A percentile compares a stretch with the other conserved stretches of the same genome.
Evolutionary conservation across 2,329 filamentous ascomycete genomes (phyloP).

Genomic region (Trichoderma sp.): DNA sequence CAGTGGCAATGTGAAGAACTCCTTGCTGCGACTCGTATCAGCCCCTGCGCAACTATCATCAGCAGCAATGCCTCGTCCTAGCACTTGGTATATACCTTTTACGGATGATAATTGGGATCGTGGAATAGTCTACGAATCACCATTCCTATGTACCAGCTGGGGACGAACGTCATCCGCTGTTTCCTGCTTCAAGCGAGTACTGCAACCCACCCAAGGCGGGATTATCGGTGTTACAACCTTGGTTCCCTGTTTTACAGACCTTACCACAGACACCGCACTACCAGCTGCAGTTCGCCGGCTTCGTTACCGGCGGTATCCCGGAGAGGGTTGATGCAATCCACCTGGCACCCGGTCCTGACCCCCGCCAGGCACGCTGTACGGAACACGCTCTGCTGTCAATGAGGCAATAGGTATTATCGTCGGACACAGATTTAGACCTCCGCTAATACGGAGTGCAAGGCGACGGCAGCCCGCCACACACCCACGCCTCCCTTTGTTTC

Average conservation of each 20-base stretch:
- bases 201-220: background rate
- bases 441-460: background rate
- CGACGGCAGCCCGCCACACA: background rate
- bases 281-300: background rate
- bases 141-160: too few relatives aligned
- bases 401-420: too few relatives aligned
- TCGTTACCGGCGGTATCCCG: background rate
- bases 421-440: too few relatives aligned
- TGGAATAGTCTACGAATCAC: background rate
- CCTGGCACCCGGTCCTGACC: background rate
- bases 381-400: too few relatives aligned
- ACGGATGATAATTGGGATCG: too few relatives aligned
- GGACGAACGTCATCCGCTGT: background rate
- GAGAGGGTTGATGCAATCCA: background rate
- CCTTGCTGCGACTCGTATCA: too few relatives aligned
- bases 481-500: background rate
- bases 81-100: too few relatives aligned
- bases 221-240: slow-evolving; percentile 1
- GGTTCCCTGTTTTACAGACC: background rate
- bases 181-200: background rate
- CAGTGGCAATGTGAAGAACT: too few relatives aligned
- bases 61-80: too few relatives aligned
- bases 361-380: too few relatives aligned
- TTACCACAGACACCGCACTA: background rate
- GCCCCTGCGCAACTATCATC: too few relatives aligned